Evolutionary conservation across 768 basidiomycete species (phyloP), one percentile per base, ranked within the genome.

Genomic region (Trametes cingulata): DNA sequence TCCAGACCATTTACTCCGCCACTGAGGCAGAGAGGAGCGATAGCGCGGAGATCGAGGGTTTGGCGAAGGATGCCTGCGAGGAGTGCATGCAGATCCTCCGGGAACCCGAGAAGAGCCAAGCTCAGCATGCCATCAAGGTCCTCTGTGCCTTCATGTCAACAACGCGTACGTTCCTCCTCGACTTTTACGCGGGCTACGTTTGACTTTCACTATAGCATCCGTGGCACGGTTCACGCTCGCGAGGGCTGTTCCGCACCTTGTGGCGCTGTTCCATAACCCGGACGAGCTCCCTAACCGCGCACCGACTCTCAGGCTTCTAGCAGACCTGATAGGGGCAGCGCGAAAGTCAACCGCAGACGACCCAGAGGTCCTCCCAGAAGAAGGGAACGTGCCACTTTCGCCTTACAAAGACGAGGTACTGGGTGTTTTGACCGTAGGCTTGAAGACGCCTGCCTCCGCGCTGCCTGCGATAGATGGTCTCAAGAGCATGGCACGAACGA

Each of bases 21-120:
- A 19, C 33, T 0, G 64, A 60, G 14, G 75, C 74, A 15, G 52
- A 67, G 2, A 57, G 29, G 22, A n/a, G 19, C 14, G 52, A 56
- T 9, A 78, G 80, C 58, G 36, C 62, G 1, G 75, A 76, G 15
- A 72, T 74, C 3, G 65, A 73, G 3, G 86, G 85, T 6, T 76
- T 96, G 2, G 88, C 88, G 15, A 82, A 81, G 63, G 86, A 89
- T 42, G 87, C 90, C 0, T 90, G 89, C 62, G 82, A 85, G 56
- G 92, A 97, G 68, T 95, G 92, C 66, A 78, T 94, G 8, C 79
- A 82, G 22, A 84, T 90, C 56, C 74, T 98, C 42, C 82, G 85
- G 42, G 92, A 97, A 69, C 94, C 96, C 0, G 97, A 98, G 72
- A 98, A 98, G 76, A 88, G 84, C 70, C 91, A 94, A 71, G 94